Base-by-base conservation (phyloP, 2,329 filamentous ascomycete genomes). In the Pleoardoris graminearum region DNA sequence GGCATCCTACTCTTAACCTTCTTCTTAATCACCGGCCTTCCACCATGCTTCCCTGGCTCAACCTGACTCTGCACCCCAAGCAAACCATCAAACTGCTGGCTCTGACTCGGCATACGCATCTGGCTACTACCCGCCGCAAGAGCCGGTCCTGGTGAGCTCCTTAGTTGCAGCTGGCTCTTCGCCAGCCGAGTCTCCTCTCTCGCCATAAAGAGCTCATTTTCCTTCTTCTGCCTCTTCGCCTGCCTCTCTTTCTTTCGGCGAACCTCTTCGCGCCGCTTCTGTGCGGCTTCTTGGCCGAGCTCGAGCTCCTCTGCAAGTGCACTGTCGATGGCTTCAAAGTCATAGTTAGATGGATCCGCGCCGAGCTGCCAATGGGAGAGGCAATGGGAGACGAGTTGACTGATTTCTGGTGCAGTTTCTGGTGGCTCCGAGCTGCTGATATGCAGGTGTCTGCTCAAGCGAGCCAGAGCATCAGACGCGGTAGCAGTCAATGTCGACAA, bases 311-410 rank as follows among this genome's bases (percentile, higher is more conserved):
- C 62, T 10, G 54, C 60, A n/a, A 65, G 41, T 27, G 56, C 53
- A 21, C 61, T 64, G 22, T 71, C 71, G 3, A 63, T 69, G 1
- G 68, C 56, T 19, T 69, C 61, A 74, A 74, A 79, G 45, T 77
- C 69, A 55, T 79, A 80, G 4, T 54, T 55, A 3, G 46, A 55
- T 1, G 75, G 75, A 45, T 78, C 71, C 3, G 59, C 52, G 21
- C 73, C 75, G 1, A 64, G 33, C 7, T 64, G 55, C 77, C 77
- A 80, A 50, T 79, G 77, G 27, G 67, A 59, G 5, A 79, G 66
- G 14, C 77, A 80, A 50, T 79, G 77, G 27, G 67, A 59, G 5
- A 79, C 66, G 14, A 78, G 55, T 35, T 70, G 67, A 19, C 58
- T 62, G 4, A 77, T 61, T 14, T 61, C 66, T 12, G 68, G 65